These are phyloP conservation scores for Coniochaeta sp. DNA, from an alignment of 2,329 filamentous ascomycete genomes.

Conservation along the genomic window DNA sequence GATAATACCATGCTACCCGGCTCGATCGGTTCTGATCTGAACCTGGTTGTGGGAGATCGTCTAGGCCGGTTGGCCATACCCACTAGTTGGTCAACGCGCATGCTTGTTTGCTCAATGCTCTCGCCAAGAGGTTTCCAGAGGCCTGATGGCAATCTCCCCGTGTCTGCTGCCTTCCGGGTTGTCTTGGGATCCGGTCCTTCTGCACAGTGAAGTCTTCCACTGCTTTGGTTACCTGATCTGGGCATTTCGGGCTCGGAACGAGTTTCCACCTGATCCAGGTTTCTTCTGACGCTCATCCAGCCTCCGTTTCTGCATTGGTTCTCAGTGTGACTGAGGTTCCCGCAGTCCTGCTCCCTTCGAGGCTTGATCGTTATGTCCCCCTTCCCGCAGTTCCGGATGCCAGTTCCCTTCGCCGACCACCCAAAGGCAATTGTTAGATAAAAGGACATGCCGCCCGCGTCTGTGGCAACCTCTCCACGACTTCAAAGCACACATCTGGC, in stretches of 20 bases:
- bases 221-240: not conserved
- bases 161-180: not conserved
- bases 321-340: not conserved
- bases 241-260: not conserved
- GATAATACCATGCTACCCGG: slow-evolving; percentile 7
- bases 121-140: not conserved
- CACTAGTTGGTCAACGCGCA: not conserved
- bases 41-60: not conserved
- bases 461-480: not conserved
- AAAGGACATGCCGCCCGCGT: not conserved
- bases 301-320: not conserved
- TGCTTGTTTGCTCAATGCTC: not conserved
- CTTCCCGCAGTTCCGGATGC: not conserved
- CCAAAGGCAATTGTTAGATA: not conserved
- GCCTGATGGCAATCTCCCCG: not conserved
- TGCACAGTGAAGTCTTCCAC: not conserved
- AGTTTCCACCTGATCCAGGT: not conserved
- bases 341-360: not conserved
- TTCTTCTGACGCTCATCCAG: not conserved
- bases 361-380: not conserved
- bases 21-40: not conserved
- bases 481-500: not conserved
- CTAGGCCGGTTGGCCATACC: not conserved
- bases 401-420: not conserved
- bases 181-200: too few relatives aligned